Base-by-base conservation (phyloP, 2,329 filamentous ascomycete genomes). In the Fonsecaea pedrosoi region DNA sequence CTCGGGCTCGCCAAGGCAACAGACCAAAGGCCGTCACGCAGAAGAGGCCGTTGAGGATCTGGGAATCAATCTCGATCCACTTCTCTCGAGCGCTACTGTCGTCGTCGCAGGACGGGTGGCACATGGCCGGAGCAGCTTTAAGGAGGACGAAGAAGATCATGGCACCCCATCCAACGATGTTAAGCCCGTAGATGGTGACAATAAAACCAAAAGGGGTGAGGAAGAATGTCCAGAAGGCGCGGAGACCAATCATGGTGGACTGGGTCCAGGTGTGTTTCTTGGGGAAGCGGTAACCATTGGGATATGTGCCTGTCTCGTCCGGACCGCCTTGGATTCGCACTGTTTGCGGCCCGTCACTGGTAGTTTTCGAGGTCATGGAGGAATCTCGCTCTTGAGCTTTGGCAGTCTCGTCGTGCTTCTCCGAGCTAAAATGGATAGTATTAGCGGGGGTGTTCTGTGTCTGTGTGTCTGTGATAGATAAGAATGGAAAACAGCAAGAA, bases 101-200 rank as follows among this genome's bases (percentile, higher is more conserved):
- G 71, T 91, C 83, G 75, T 91, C 84, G 80, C 91, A 94, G 40
- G 81, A 81, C 0, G 85, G 89, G 72, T 83, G 80, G 77, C 80
- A 81, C 80, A 82, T 82, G 53, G 77, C 78, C 1, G 75, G 80
- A 76, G 81, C 92, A 30, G 84, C 92, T 73, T 92, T 92, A 81
- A 89, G 90, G 32, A 96, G 86, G 1, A 97, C 82, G 18, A 96
- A 82, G 79, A 96, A 96, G 38, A 96, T 84, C 92, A 96, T 96
- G 65, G 90, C 92, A 60, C 92, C 92, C 92, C 92, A 96, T 0
- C 91, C 93, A 9, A 96, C 87, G 21, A 96, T 86, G 70, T 94
- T 94, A 65, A 95, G 84, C 12, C 90, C 88, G 77, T 96, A 96
- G 5, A 96, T 77, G 1, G 89, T 90, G 48, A 94, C 86, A 62